These are phyloP conservation scores for Globisporangium emineosum DNA, from an alignment of 352 stramenopile species.

Conservation along the genomic window DNA sequence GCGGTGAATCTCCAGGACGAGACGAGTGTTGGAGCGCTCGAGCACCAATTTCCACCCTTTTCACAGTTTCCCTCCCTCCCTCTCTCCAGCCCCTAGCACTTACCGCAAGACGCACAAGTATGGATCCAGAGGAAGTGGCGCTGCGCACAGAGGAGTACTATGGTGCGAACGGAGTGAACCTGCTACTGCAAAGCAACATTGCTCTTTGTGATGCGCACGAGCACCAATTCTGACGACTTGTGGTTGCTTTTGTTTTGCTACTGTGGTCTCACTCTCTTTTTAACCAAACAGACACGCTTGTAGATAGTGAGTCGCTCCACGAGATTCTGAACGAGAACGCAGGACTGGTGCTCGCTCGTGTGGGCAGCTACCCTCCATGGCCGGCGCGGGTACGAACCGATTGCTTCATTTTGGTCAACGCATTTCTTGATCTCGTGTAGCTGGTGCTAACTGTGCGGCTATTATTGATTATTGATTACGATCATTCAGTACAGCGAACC, in stretches of 20 bases:
- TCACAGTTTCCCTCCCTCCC: background rate
- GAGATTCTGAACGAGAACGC: conserved; percentile 73
- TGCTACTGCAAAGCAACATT: conserved; percentile 1
- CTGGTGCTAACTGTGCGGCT: background rate
- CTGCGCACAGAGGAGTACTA: conserved; percentile 57
- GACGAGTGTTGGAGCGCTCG: background rate
- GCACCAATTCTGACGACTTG: background rate
- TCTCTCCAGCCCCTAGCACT: background rate
- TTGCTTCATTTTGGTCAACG: background rate
- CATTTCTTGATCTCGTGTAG: no score
- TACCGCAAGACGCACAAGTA: conserved; percentile 4
- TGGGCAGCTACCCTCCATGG: conserved; percentile 81
- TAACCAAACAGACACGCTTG: conserved; percentile 49
- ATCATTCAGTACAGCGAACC: conserved; percentile 69
- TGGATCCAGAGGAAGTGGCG: conserved; percentile 38
- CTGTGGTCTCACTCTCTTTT: background rate
- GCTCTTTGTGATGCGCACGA: background rate
- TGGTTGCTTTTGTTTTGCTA: conserved; percentile 1
- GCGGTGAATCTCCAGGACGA: background rate
- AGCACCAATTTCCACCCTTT: background rate
- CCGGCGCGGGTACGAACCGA: conserved; percentile 65
- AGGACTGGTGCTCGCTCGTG: conserved; percentile 72
- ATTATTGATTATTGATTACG: conserved; percentile 2
- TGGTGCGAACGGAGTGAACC: conserved; percentile 18
- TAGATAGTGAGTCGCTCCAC: conserved; percentile 54